Base-by-base conservation (phyloP, 768 basidiomycete species). In the Xerocomus potaroensis region DNA sequence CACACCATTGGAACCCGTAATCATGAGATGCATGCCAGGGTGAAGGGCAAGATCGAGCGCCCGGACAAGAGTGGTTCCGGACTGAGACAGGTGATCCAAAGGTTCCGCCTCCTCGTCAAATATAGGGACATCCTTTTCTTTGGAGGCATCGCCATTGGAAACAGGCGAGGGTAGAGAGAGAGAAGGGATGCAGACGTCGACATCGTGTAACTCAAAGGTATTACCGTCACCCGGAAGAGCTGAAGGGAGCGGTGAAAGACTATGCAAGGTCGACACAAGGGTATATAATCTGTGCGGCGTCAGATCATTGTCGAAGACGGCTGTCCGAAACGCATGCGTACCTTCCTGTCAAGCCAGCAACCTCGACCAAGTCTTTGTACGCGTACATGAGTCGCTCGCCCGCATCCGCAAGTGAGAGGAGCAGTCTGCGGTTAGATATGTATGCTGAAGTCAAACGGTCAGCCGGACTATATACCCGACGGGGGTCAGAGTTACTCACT, bases 331-430 rank as follows among this genome's bases (percentile, higher is more conserved):
- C 22, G 3, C 14, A 8, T n/a, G 41, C 55, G 23, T 45, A 63
- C 63, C 63, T 62, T 23, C 84, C 85, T 3, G 95, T 96, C 47
- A 94, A 80, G 9, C 95, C 95, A 5, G 92, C 91, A n/a, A 97
- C 79, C 63, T 95, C 91, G 19, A 96, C 80, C 6, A 97, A 71
- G 57, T 97, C 95, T 62, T 96, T 98, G 63, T 94, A 92, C 0
- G 91, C 91, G 61, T 92, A 94, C 94, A 98, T 97, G 37, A 97
- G 70, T 27, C 95, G 77, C 0, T 93, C 92, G 14, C 95, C 95
- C 0, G 94, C 95, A 57, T 98, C 95, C 2, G 95, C 93, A n/a
- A 98, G 79, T 2, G 93, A 93, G 26, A 97, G 76, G 3, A 98
- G 75, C 0, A 97, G 77, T 10, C 95, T 79, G 15, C 95, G 80